Evolutionary conservation across 352 stramenopile genomes (phyloP).

Genomic region (Plasmopara viticola): DNA sequence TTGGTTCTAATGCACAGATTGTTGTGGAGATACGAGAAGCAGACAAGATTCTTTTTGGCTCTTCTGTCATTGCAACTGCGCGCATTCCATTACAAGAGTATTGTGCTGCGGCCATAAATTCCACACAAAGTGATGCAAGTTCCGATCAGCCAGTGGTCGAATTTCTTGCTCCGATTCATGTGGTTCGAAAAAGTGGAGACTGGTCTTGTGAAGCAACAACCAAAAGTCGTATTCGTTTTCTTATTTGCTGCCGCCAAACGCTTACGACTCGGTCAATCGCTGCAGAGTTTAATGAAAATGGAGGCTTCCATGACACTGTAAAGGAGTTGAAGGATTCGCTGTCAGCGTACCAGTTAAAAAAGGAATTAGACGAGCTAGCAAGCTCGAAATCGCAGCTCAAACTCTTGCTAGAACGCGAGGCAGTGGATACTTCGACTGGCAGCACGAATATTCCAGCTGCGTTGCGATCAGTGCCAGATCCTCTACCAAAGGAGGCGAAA

Average conservation of each 20-base stretch:
- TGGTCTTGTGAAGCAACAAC: conserved; percentile 15
- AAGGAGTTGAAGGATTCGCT: conserved; percentile 27
- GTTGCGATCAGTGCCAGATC: conserved; percentile 14
- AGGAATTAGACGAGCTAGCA: conserved; percentile 51
- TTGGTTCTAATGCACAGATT: conserved; percentile 25
- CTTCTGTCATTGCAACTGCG: conserved; percentile 46
- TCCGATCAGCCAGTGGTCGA: conserved; percentile 34
- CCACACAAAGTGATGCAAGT: conserved; percentile 8
- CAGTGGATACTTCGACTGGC: conserved; percentile 62
- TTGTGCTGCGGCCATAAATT: conserved; percentile 31
- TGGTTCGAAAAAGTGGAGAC: conserved; percentile 19
- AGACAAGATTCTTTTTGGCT: conserved; percentile 66
- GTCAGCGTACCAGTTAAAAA: conserved; percentile 37
- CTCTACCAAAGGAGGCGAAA: conserved; percentile 20
- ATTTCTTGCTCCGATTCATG: conserved; percentile 39
- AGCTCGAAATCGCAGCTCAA: conserved; percentile 66
- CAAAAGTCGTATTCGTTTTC: conserved; percentile 35
- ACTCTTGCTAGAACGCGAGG: conserved; percentile 55
- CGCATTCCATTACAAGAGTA: conserved; percentile 47
- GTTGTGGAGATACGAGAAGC: conserved; percentile 64
- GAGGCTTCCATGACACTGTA: conserved; percentile 16
- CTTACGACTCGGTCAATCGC: conserved; percentile 13
- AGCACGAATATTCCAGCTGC: conserved; percentile 28
- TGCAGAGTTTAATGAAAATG: conserved; percentile 12
- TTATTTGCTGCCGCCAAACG: conserved; percentile 39